phyloP scores from a whole-genome alignment of 257 asterid genomes.

The Lycium barbarum region DNA sequence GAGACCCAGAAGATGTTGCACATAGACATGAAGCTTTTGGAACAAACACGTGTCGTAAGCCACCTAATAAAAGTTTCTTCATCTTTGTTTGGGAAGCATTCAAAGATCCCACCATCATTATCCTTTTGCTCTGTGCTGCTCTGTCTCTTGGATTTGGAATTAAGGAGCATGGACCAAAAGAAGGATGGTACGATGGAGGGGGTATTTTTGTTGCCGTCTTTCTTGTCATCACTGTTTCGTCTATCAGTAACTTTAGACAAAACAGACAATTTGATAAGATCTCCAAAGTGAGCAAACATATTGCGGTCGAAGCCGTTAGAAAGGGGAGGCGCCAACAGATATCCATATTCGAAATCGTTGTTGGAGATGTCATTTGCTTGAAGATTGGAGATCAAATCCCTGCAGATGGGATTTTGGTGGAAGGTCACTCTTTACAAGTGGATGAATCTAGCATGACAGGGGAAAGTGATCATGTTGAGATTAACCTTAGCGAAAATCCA shows the following conservation, averaged over 20 bases:
- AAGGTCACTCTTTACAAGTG: conserved; percentile 47
- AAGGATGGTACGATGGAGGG: conserved; percentile 57
- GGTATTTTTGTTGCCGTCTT: conserved; percentile 48
- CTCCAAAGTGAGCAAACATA: conserved; percentile 39
- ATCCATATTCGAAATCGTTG: conserved; percentile 48
- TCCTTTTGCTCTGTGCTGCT: conserved; percentile 45
- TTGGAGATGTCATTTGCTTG: conserved; percentile 54
- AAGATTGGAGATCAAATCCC: conserved; percentile 61
- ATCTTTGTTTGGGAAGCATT: conserved; percentile 43
- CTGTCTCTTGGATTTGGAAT: conserved; percentile 54
- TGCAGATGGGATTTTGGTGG: conserved; percentile 53
- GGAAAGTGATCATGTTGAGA: conserved; percentile 46
- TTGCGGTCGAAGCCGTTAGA: conserved; percentile 48
- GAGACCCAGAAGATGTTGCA: conserved; percentile 36
- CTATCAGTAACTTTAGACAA: conserved; percentile 45
- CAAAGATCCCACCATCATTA: conserved; percentile 44
- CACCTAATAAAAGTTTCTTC: conserved; percentile 38
- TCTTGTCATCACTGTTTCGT: conserved; percentile 47
- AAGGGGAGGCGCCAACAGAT: conserved; percentile 41
- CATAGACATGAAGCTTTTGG: conserved; percentile 48
- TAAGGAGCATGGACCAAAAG: conserved; percentile 45
- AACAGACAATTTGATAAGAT: conserved; percentile 45
- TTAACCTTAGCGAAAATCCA: conserved; percentile 42
- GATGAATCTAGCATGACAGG: conserved; percentile 57
- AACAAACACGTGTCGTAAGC: conserved; percentile 38